Evolutionary conservation across 331 rosid species (phyloP), one percentile per base, ranked within the genome.

Genomic region (Arachis monticola): DNA sequence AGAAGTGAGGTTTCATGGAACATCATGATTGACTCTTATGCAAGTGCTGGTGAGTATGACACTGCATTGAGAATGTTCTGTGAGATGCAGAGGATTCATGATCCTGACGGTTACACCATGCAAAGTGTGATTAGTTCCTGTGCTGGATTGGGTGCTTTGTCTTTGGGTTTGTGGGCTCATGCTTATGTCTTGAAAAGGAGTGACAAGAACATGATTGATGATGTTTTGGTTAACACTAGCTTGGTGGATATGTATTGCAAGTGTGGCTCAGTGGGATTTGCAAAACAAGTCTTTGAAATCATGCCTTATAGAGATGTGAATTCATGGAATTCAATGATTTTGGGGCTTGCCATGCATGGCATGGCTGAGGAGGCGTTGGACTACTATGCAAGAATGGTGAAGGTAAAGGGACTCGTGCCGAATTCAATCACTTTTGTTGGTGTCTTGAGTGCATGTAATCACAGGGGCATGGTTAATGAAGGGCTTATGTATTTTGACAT

Each of bases 161-260:
- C 89, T 63, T 38, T 88, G 65, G 96, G 98, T 47, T 76, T 93
- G 85, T 93, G 96, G 97, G 91, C 82, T 70, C 93, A 93, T 84
- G 87, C 86, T 64, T 91, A 84, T 85, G 14, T 84, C 50, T 72
- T 89, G 81, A 89, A 81, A 47, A 88, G 42, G 77, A 48, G 74
- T 64, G 84, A 69, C 10, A 50, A 32, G 13, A 74, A 53, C 9
- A 41, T 86, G 44, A 75, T 60, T 42, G 22, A 3, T 57, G 88
- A 91, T 78, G 85, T 85, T 53, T 83, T 82, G 73, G 76, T 89
- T n/a, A 85, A 87, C 61, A 78, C 86, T 78, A 77, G 90, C 42
- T 86, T 88, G 81, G 89, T 93, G 72, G 89, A 91, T 73, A 88
- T 91, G 98, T 93, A 91, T 58, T 85, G 91, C 73, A 93, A 88